Base-by-base conservation (phyloP, 2,329 filamentous ascomycete species). In the Coleophoma crateriformis region DNA sequence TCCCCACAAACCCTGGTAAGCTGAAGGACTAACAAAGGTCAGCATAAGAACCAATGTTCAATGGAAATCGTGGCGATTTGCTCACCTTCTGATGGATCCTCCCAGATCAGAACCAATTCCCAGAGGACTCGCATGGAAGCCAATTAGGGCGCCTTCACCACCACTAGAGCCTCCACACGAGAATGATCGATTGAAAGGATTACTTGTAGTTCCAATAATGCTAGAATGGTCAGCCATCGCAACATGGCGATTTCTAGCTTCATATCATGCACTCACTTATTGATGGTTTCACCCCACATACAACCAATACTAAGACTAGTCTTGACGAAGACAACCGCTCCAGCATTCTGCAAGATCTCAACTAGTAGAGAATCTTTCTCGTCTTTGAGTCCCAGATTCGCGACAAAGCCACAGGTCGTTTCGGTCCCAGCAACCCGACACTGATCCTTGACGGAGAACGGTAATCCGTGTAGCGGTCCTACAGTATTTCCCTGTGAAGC, bases 91-190 rank as follows among this genome's bases (percentile, higher is more conserved):
- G 15, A 38, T 38, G 8, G 35, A 38, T 7, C 74, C 74, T 4
- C 72, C 74, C 45, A 85, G 75, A 61, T 85, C 82, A 0, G 80
- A 83, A 0, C 79, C 80, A n/a, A 84, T 70, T 2, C 82, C 83
- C 2, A 85, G 57, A 47, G 80, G 70, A 33, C 71, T 58, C 13
- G 53, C 59, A 20, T 73, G 70, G 67, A 85, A 73, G 4, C 74
- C 76, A 22, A 85, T 60, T 13, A 85, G 65, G 0, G 76, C 78
- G 0, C 74, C 81, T 61, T 86, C 82, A 12, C 84, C 84, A 13
- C 84, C 84, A 1, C 77, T 79, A 11, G 73, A 78, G 4, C 84
- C 84, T 13, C 84, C 84, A 1, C 78, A 75, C 0, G 79, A 81
- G 19, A 80, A 66, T 19, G 71, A 66, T 7, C 75, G 67, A 50